phyloP scores from a whole-genome alignment of 768 basidiomycete genomes.

The Lactifluus subvellereus region DNA sequence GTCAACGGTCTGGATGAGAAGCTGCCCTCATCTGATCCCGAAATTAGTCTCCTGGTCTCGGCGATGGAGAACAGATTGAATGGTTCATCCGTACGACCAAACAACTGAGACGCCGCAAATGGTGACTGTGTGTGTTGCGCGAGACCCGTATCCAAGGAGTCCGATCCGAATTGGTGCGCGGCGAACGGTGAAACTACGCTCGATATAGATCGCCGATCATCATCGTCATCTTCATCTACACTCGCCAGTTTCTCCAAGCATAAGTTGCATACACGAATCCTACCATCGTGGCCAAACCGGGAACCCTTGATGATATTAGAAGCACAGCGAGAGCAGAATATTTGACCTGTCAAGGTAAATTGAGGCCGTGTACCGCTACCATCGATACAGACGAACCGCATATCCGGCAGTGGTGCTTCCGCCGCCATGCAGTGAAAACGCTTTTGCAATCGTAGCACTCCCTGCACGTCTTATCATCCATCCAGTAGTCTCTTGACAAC shows the following conservation, averaged over 20 bases:
- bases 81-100: constrained; percentile 70
- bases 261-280: constrained; percentile 91
- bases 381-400: constrained; percentile 54
- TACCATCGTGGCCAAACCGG: constrained; percentile 91
- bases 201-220: constrained; percentile 80
- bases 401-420: constrained; percentile 97
- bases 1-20: constrained; percentile 48
- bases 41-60: constrained; percentile 54
- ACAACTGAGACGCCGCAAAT: constrained; percentile 81
- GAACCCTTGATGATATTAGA: constrained; percentile 94
- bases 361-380: background rate
- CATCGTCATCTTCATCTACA: constrained; percentile 85
- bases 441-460: constrained; percentile 96
- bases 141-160: constrained; percentile 35
- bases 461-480: constrained; percentile 94
- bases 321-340: constrained; percentile 96
- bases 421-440: constrained; percentile 87
- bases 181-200: constrained; percentile 65
- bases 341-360: constrained; percentile 61
- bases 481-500: constrained; percentile 95
- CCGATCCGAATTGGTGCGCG: constrained; percentile 66
- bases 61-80: constrained; percentile 81
- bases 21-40: constrained; percentile 51
- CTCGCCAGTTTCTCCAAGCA: constrained; percentile 90
- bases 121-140: constrained; percentile 73